Evolutionary conservation across 2,329 filamentous ascomycete genomes (phyloP), one percentile per base, ranked within the genome.

Genomic region (Verticillium dahliae): DNA sequence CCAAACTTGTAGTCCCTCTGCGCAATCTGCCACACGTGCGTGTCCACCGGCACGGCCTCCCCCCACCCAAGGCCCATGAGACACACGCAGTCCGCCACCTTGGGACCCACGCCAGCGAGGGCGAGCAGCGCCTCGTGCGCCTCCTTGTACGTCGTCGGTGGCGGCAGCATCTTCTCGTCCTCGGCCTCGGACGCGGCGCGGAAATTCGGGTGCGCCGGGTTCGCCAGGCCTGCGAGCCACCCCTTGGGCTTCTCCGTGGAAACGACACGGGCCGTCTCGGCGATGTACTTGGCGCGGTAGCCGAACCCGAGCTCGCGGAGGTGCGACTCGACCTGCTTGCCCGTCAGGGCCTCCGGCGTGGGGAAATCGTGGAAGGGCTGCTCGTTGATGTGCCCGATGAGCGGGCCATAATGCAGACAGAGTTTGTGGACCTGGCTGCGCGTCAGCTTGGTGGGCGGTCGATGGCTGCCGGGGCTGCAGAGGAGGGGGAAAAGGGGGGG

Each of bases 21-120:
- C 0, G 95, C 96, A 70, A 99, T 98, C 78, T 98, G 93, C 94
- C 93, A 98, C 13, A 99, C 92, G 75, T 99, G 96, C 1, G 96
- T 99, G 74, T 99, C 95, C 37, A 99, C 91, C 0, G 95, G 95
- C 1, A 99, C 93, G 2, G 93, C 88, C 75, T 98, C 94, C 37
- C 90, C 90, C 94, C 96, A 99, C 34, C 93, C 94, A 14, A 99
- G 78, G 0, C 96, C 96, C 90, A 99, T 97, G 22, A 99, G 79
- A 71, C 91, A 97, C 7, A 98, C 93, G 71, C 96, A 99, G 73
- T 99, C 96, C 6, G 95, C 90, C 0, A 99, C 95, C 74, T 99
- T 99, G 1, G 96, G 95, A 0, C 95, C 95, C 6, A 99, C 96
- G 1, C 95, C 95, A 62, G 92, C 87, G 27, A 99, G 81, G 6